Evolutionary conservation across 1,284 basidiomycete genomes (phyloP), one percentile per base, ranked within the genome.

Genomic region (Cryptococcus sp.): DNA sequence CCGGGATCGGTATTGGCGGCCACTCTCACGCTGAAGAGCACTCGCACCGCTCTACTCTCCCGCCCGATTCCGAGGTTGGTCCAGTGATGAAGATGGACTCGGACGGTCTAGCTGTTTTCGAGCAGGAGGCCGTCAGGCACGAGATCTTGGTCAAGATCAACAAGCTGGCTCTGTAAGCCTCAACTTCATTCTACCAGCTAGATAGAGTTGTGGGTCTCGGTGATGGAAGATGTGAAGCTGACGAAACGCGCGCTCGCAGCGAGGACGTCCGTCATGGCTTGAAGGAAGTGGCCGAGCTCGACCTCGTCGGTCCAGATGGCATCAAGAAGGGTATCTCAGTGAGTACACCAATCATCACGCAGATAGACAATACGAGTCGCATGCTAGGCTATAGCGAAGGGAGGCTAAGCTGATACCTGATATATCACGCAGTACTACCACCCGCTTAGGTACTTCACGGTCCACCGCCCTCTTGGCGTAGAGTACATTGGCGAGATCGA

Each of bases 401-500:
- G 16, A 25, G 6, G 19, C 26, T 37, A 11, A 22, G 55, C 54
- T 57, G 46, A 58, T 17, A 7, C 15, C 43, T 11, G n/a, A 25
- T 51, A 20, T 8, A 37, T 19, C 2, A n/a, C 22, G 26, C 53
- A 74, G 71, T 74, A 67, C 58, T 74, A 74, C 61, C 70, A 72
- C 54, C 72, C 72, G 8, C 50, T 65, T 29, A 44, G 72, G 47
- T 74, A 69, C 65, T 67, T 73, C 41, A 68, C 63, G 20, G 69
- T 73, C 44, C 49, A 49, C 22, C 63, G 71, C 40, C 69, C 71
- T 5, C 55, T 62, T 29, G 72, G 70, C 19, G 39, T 67, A 48
- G 72, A 70, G 51, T 72, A 70, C 50, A 70, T 73, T 47, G 72
- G 68, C 25, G 72, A 74, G 54, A 63, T 74, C 46, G 71, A 73